A percentile compares a stretch with the other conserved stretches of the same genome.
These are phyloP conservation scores for Jaapia argillacea DNA, from an alignment of 768 basidiomycete species.

Conservation along the genomic window DNA sequence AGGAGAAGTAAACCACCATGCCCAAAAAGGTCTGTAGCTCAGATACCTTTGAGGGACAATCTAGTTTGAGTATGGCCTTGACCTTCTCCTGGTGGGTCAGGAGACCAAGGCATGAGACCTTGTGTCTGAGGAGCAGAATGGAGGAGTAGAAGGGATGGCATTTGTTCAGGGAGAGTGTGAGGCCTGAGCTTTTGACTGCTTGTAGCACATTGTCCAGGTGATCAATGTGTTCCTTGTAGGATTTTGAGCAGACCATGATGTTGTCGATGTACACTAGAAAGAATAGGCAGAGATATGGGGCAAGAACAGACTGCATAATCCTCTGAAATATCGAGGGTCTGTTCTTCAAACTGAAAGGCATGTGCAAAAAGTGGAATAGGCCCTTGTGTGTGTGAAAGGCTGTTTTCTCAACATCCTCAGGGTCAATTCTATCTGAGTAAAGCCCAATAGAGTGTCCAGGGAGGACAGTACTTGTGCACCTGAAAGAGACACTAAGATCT, in stretches of 20 bases:
- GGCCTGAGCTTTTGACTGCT: constrained; percentile 19
- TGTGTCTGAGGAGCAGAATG: constrained; percentile 27
- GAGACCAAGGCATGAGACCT: constrained; percentile 26
- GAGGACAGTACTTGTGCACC: no score
- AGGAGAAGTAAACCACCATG: no score
- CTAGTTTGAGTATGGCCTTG: constrained; percentile 21
- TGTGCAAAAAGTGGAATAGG: no score
- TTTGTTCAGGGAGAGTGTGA: constrained; percentile 25
- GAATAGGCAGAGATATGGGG: no score
- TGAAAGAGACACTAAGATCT: no score
- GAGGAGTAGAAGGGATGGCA: constrained; percentile 24
- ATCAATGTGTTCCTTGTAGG: constrained; percentile 5
- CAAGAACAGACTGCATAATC: no score
- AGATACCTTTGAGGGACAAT: constrained; percentile 7
- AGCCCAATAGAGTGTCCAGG: no score
- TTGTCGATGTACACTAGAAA: constrained; percentile 7
- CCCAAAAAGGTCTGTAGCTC: constrained; percentile 16
- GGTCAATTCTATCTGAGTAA: no score
- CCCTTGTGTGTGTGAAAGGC: no score
- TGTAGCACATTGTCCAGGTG: constrained; percentile 20
- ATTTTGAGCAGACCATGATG: constrained; percentile 7
- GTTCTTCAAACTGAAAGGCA: no score
- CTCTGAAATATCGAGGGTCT: no score
- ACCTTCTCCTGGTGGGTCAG: constrained; percentile 27
- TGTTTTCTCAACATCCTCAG: no score